phyloP scores from a whole-genome alignment of 768 basidiomycete species.

The Cystobasidium onofrii region DNA sequence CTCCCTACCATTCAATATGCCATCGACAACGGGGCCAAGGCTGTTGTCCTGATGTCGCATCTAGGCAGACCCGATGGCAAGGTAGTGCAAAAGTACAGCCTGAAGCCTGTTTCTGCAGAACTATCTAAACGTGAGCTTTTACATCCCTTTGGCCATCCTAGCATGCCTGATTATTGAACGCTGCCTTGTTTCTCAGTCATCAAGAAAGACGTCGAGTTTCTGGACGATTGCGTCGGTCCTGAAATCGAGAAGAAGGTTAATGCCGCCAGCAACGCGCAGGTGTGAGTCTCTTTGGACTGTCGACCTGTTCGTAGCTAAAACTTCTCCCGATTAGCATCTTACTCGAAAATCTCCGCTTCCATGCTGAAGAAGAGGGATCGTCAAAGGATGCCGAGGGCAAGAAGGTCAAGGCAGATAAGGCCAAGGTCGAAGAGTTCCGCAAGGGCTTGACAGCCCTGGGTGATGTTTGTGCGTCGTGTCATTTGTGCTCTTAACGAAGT shows the following conservation, averaged over 20 bases:
- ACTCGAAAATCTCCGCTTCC: conserved; percentile 95
- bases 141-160: neutral
- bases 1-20: conserved; percentile 92
- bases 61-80: conserved; percentile 94
- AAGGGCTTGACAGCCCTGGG: conserved; percentile 77
- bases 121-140: conserved; percentile 55
- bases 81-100: conserved; percentile 75
- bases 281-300: conserved; percentile 50
- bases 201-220: conserved; percentile 65
- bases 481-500: neutral
- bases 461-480: conserved; percentile 58
- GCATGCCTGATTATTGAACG: no score
- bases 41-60: conserved; percentile 92
- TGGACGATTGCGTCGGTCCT: conserved; percentile 73
- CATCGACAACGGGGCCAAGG: conserved; percentile 71
- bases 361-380: conserved; percentile 95
- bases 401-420: conserved; percentile 86
- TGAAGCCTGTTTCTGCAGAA: conserved; percentile 75
- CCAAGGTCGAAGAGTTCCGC: conserved; percentile 71
- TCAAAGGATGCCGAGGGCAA: conserved; percentile 85
- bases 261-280: conserved; percentile 53
- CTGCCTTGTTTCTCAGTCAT: conserved; percentile 46
- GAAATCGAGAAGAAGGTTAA: conserved; percentile 73
- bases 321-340: conserved; percentile 52
- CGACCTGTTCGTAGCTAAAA: neutral